These are phyloP conservation scores for Stromatinia cepivora DNA, from an alignment of 2,329 filamentous ascomycete species.

Conservation along the genomic window DNA sequence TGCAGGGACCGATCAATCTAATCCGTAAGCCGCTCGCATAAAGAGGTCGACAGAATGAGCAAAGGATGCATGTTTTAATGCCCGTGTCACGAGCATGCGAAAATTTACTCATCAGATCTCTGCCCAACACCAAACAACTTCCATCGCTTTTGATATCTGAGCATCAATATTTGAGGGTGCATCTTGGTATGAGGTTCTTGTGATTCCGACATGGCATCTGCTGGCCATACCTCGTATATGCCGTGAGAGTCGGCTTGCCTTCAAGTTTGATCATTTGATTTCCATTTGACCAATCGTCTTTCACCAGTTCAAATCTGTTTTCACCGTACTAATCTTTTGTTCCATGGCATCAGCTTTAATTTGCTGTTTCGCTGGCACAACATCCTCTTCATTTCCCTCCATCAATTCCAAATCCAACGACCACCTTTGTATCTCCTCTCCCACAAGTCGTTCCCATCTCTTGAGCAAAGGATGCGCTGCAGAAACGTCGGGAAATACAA, in stretches of 20 bases:
- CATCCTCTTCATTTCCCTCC: constrained; percentile 26
- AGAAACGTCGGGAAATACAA: constrained; percentile 63
- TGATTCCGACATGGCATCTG: not conserved
- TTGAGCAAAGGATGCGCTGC: constrained; percentile 64
- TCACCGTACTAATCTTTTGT: constrained; percentile 33
- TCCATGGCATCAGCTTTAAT: constrained; percentile 20
- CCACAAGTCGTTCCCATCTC: constrained; percentile 57
- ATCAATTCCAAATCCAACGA: constrained; percentile 41
- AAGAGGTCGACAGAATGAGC: not conserved
- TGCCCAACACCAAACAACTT: not conserved
- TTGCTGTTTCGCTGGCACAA: constrained; percentile 3
- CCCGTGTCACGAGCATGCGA: not conserved
- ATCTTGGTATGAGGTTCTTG: not conserved
- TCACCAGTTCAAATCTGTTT: constrained; percentile 15
- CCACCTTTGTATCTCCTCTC: constrained; percentile 46
- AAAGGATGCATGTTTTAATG: not conserved
- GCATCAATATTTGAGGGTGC: not conserved
- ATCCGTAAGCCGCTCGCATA: not conserved
- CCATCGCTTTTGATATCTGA: too few species aligned
- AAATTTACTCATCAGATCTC: not conserved
- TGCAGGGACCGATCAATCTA: not conserved
- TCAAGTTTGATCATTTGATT: not conserved
- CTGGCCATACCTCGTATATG: constrained; percentile 22
- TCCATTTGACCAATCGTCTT: not conserved
- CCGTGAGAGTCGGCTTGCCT: constrained; percentile 2